These are phyloP conservation scores for Aspergillus felis DNA, from an alignment of 2,329 filamentous ascomycete species.

Conservation along the genomic window DNA sequence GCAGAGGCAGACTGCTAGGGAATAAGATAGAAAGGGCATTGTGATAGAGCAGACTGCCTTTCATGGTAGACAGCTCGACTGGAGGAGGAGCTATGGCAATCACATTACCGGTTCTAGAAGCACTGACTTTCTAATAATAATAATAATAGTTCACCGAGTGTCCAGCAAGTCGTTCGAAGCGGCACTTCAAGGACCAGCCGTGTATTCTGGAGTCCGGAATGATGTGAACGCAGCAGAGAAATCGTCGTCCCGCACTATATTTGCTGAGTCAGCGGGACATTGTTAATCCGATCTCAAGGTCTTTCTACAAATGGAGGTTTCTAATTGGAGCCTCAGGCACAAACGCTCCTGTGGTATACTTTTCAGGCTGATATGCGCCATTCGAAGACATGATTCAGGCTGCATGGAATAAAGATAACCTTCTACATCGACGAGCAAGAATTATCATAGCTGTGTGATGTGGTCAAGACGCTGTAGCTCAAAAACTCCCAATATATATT, in stretches of 20 bases:
- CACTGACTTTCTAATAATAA: conserved; percentile 10
- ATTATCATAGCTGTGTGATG: too few relatives aligned
- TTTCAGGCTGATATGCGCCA: neutral
- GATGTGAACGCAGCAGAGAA: conserved; percentile 36
- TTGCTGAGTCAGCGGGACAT: neutral
- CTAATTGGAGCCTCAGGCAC: neutral
- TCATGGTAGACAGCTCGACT: neutral
- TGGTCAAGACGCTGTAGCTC: too few relatives aligned
- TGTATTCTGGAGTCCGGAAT: conserved; percentile 44
- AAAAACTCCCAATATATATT: too few relatives aligned
- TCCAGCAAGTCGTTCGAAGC: conserved; percentile 10
- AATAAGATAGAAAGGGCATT: neutral
- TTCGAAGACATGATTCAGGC: neutral
- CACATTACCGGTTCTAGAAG: conserved; percentile 1
- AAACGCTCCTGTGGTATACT: neutral
- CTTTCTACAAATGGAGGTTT: neutral
- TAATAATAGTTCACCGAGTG: conserved; percentile 22
- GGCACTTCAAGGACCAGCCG: conserved; percentile 41
- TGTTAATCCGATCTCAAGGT: neutral
- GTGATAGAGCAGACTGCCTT: neutral
- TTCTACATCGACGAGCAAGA: too few relatives aligned
- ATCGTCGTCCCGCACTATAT: conserved; percentile 25
- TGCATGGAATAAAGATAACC: too few relatives aligned
- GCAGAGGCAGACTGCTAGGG: neutral
- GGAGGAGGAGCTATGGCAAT: neutral